phyloP scores from a whole-genome alignment of 2,329 filamentous ascomycete species.

The Tolypocladium pustulatum region DNA sequence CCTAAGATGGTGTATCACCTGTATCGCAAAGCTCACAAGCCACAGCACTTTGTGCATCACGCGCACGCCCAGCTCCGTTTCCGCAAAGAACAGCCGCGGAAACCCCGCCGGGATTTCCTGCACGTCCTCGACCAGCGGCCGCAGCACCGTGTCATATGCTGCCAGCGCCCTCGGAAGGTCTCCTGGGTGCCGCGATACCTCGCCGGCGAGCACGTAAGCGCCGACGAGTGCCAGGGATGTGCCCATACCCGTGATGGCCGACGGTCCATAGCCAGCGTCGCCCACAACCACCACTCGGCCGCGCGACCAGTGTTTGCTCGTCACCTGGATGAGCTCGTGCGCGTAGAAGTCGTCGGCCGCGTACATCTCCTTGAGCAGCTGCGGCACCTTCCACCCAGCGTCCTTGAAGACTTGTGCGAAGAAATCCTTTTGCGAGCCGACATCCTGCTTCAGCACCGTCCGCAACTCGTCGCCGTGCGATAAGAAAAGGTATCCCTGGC shows the following conservation, averaged over 20 bases:
- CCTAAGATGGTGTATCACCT: not conserved
- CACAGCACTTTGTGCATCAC: constrained; percentile 7
- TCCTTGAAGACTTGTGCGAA: constrained; percentile 28
- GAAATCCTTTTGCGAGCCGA: constrained; percentile 24
- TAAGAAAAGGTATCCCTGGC: constrained; percentile 14
- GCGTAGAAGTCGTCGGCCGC: constrained; percentile 32
- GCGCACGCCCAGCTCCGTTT: constrained; percentile 16
- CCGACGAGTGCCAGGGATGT: constrained; percentile 32
- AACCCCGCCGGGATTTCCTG: constrained; percentile 22
- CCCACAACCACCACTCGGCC: constrained; percentile 33
- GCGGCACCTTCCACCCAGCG: constrained; percentile 32
- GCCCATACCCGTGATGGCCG: constrained; percentile 36
- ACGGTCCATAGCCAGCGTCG: constrained; percentile 37
- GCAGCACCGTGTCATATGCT: constrained; percentile 28
- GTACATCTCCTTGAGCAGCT: constrained; percentile 24
- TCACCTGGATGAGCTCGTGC: constrained; percentile 30
- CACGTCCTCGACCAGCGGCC: constrained; percentile 26
- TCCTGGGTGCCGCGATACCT: constrained; percentile 17
- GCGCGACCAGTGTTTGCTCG: constrained; percentile 20
- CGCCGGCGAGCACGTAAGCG: constrained; percentile 40
- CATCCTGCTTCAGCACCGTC: constrained; percentile 10
- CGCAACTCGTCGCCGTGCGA: constrained; percentile 17
- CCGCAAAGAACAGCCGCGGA: constrained; percentile 13
- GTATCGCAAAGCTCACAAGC: not conserved
- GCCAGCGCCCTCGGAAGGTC: constrained; percentile 18